Evolutionary conservation across 495 filamentous ascomycete genomes (phyloP), one percentile per base, ranked within the genome.

Genomic region (Cladorrhinum samala): DNA sequence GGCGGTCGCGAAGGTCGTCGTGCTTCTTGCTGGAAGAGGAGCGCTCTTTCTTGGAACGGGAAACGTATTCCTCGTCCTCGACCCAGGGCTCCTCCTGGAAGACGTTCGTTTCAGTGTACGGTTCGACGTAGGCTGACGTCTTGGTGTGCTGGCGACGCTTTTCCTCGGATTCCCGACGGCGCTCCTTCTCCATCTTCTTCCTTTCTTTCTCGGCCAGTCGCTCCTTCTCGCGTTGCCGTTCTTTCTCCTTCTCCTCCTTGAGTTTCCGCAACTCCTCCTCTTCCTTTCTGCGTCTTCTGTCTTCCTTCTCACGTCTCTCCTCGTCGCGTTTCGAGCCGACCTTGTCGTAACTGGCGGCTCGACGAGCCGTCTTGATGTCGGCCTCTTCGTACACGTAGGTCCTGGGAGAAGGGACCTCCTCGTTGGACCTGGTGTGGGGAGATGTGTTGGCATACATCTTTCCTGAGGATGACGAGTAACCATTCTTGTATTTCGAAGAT

Each of bases 281-380:
- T 0, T 72, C 67, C 18, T 65, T 67, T 45, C 60, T 67, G 24
- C 63, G 66, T 57, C 64, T 66, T 25, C 63, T 14, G 45, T 59
- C 54, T 19, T 64, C 63, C 37, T 48, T 54, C 6, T 67, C 65
- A 9, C 68, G 67, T 36, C 68, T 68, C 11, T 75, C 72, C 14
- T 68, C 63, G 0, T 66, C 56, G 25, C 58, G 56, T 1, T 70
- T 70, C 11, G 68, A 62, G 16, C 70, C 63, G 27, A 33, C 27
- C 55, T 72, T 75, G 53, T 75, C 72, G 57, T 74, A 76, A 45
- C 72, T 77, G 1, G 71, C 64, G 0, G 72, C 57, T 27, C 72
- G 73, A 18, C 72, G 66, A 23, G 71, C 65, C 18, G 62, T 46
- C 38, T 63, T 67, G 33, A 66, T 54, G 3, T 52, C 51, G 8